These are phyloP conservation scores for Aspergillus cavernicola DNA, from an alignment of 495 filamentous ascomycete genomes.

Conservation along the genomic window DNA sequence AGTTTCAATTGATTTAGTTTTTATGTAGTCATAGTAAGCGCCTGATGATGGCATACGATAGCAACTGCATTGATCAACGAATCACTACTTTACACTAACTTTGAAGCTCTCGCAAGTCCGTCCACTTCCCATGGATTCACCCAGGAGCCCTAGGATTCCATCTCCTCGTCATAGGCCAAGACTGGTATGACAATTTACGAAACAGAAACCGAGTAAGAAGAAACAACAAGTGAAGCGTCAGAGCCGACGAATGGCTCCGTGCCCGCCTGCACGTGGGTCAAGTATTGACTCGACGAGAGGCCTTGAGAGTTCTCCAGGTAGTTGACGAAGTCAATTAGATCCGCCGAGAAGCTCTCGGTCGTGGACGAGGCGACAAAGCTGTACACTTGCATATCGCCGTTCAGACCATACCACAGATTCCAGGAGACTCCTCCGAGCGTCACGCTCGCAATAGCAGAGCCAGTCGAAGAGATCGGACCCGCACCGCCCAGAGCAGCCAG, in stretches of 20 bases:
- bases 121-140: neutral
- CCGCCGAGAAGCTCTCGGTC: conserved; percentile 50
- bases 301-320: conserved; percentile 52
- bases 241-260: conserved; percentile 54
- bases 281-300: conserved; percentile 48
- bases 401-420: conserved; percentile 54
- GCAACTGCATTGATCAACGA: neutral
- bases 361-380: conserved; percentile 53
- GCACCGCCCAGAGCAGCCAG: conserved; percentile 58
- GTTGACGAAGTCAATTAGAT: conserved; percentile 53
- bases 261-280: conserved; percentile 53
- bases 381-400: conserved; percentile 55
- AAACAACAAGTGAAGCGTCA: conserved; percentile 32
- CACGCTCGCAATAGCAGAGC: conserved; percentile 49
- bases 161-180: neutral
- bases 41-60: neutral
- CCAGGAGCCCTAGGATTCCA: neutral
- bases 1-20: neutral
- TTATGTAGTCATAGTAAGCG: neutral
- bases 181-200: conserved; percentile 23
- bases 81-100: neutral
- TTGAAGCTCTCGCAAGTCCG: neutral
- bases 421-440: conserved; percentile 49
- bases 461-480: conserved; percentile 58
- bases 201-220: conserved; percentile 39